Base-by-base conservation (phyloP, 768 basidiomycete species). In the Lentinula guzmanii region DNA sequence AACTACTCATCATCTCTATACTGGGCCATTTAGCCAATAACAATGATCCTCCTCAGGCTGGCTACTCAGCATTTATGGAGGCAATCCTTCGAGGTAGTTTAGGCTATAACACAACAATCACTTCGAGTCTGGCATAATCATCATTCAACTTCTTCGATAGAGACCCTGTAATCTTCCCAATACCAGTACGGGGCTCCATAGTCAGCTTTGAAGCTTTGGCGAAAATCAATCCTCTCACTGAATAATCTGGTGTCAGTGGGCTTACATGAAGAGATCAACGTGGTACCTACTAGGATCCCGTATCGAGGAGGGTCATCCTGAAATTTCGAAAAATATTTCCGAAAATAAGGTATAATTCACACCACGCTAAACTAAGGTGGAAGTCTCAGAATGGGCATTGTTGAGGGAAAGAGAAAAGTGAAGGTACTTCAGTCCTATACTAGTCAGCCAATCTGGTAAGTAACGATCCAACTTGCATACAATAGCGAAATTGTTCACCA, bases 401-500 rank as follows among this genome's bases (percentile, higher is more conserved):
- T 67, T 65, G n/a, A 64, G 8, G 34, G 7, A 34, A 34, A 1
- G 34, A 52, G 51, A 15, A 4, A 35, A 34, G 6, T 33, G 6
- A 33, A 28, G 10, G 1, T 35, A 52, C 51, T 52, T 52, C 15
- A 52, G 5, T n/a, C 33, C 51, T 15, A 18, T 13, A 8, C 51
- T 35, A 16, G 6, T 13, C 3, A 4, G 51, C 5, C 5, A 4
- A 52, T 6, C 5, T 34, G 21, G 33, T 21, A 16, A 52, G 15
- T 16, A 13, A 28, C 0, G 28, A 28, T 28, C 28, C 10, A n/a
- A 15, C n/a, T 33, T 21, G 33, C 16, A 15, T 28, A 52, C 31
- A 33, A 18, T 70, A 55, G 6, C 69, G 63, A 50, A 70, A 61
- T 0, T 65, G 16, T 59, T 51, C 69, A 71, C 50, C 80, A 80